Base-by-base conservation (phyloP, 495 filamentous ascomycete species). In the Aspergillus ostianus region DNA sequence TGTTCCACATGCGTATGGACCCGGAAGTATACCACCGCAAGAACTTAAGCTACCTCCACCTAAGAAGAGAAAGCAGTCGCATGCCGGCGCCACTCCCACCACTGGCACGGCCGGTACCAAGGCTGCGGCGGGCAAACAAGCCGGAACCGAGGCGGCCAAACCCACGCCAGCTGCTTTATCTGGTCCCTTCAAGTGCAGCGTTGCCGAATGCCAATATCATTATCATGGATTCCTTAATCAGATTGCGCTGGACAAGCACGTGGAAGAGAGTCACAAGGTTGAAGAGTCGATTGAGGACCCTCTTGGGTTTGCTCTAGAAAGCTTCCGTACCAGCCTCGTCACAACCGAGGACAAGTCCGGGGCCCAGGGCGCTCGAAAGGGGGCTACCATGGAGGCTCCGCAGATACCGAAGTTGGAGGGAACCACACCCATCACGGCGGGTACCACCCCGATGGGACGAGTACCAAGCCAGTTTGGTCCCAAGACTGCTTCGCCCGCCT, bases 21-120 rank as follows among this genome's bases (percentile, higher is more conserved):
- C 80, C 7, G 73, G 73, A 6, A 71, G 73, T 50, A 73, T 83
- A 48, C 76, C 77, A 3, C 76, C 75, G 9, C 77, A 85, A 59
- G 83, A 89, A 56, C 79, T 89, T 15, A 83, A 79, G 23, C 75
- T 87, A 32, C 88, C 88, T 45, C 78, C 84, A 4, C 75, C 73
- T 41, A 92, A 92, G 70, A 87, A 77, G 61, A 68, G 79, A 48
- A 83, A 80, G 71, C 71, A 73, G 55, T 80, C 76, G 27, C 80
- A 82, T 27, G 60, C 72, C 15, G 67, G 69, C 15, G 70, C 68
- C 48, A 63, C 71, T 62, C 73, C 62, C 36, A 64, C 64, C 15
- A 55, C 74, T 6, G 64, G 68, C 4, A 60, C 61, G 2, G 52
- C 68, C 7, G 67, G 71, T 26, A 52, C 73, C 7, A 79, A 76